Base-by-base conservation (phyloP, 306 rosid species). In the Cicer yamashitae region DNA sequence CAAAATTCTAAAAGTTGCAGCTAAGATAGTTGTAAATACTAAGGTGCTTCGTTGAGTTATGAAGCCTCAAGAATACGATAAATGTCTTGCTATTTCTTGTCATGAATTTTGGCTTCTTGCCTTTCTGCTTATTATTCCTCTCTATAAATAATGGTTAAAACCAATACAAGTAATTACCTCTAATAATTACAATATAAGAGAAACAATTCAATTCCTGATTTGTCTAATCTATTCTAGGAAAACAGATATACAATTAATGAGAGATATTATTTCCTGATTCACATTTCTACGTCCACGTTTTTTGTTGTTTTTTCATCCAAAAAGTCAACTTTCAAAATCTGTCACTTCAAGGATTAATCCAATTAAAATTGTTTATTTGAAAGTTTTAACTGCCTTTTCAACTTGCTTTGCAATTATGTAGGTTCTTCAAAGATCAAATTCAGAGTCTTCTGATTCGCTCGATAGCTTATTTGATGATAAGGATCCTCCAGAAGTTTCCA, bases 391-490 rank as follows among this genome's bases (percentile, higher is more conserved):
- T 64, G 67, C 70, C 18, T 67, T 59, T 37, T 62, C 65, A 47
- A 64, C 68, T 68, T 86, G 22, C 60, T 62, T 81, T 78, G 72
- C 70, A 71, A 79, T 73, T 74, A 69, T 57, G 77, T 34, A 91
- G 92, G 90, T 53, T 72, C 82, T 79, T 60, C 85, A 63, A 75
- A 87, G 60, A 58, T 81, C 94, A 71, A 85, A 87, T 80, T 82
- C 89, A 25, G 61, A 74, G 70, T 91, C 96, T 66, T 90, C 93
- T 0, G 97, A 94, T 90, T 94, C 97, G 75, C 86, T 91, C 58
- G 99, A 90, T 69, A 83, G 91, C 79, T 89, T 92, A 76, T 92
- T 94, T 89, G 92, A 76, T 80, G 94, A 94, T 78, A 79, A 84
- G 69, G 91, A 78, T 70, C 71, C 75, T 79, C 89, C 79, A 0